These are phyloP conservation scores for Alternaria sp. DNA, from an alignment of 2,329 filamentous ascomycete genomes.

Conservation along the genomic window DNA sequence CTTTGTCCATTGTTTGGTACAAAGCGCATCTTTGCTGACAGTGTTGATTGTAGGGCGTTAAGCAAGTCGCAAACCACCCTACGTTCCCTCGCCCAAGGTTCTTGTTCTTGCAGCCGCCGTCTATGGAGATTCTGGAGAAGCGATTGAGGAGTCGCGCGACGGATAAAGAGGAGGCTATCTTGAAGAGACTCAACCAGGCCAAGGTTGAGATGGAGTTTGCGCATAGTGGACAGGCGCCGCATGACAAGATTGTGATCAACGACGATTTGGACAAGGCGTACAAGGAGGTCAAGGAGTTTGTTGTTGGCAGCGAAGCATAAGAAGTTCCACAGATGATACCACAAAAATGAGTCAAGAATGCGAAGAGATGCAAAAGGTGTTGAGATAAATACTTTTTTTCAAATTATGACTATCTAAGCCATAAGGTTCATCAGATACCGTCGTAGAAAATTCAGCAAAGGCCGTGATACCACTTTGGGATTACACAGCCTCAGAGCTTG, in stretches of 20 bases:
- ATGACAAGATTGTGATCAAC: conserved; percentile 61
- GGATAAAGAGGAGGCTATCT: conserved; percentile 57
- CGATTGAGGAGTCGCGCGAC: conserved; percentile 54
- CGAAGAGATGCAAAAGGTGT: not conserved
- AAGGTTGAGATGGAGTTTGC: conserved; percentile 53
- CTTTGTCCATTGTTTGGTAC: not conserved
- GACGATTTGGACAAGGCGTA: conserved; percentile 60
- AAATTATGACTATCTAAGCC: conserved; percentile 35
- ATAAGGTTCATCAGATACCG: conserved; percentile 55
- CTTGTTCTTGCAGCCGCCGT: conserved; percentile 84
- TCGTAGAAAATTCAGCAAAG: conserved; percentile 54
- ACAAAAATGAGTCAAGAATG: not conserved
- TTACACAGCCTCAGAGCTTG: conserved; percentile 84
- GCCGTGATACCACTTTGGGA: conserved; percentile 55
- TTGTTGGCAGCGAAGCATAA: conserved; percentile 52
- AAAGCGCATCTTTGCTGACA: not conserved
- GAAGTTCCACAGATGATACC: conserved; percentile 15
- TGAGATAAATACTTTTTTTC: not conserved
- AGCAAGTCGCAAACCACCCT: conserved; percentile 80
- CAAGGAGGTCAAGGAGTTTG: conserved; percentile 57
- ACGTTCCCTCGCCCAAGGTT: conserved; percentile 74
- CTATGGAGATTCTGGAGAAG: conserved; percentile 73
- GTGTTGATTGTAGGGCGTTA: conserved; percentile 69
- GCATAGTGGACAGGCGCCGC: conserved; percentile 50
- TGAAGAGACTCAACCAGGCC: conserved; percentile 57